phyloP scores from a whole-genome alignment of 2,329 filamentous ascomycete genomes.

The Trichoderma gracile region DNA sequence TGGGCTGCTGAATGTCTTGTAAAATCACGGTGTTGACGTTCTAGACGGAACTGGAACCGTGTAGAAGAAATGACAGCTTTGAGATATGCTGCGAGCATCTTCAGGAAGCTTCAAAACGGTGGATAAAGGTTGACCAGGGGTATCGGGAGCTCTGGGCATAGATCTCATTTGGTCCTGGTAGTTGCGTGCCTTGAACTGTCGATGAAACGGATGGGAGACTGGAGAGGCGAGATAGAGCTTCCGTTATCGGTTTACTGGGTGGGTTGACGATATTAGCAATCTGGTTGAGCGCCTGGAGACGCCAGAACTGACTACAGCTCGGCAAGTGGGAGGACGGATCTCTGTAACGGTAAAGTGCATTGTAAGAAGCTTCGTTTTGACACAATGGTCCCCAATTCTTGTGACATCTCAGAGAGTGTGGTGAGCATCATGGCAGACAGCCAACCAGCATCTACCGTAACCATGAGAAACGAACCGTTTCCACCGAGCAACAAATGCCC shows the following conservation, averaged over 20 bases:
- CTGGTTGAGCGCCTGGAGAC: not conserved
- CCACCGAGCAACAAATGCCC: too few relatives aligned
- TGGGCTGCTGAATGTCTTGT: not conserved
- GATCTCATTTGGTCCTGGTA: conserved; percentile 26
- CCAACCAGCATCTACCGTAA: not conserved
- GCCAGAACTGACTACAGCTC: not conserved
- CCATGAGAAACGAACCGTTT: too few relatives aligned
- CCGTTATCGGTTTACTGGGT: conserved; percentile 3
- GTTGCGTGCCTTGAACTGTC: conserved; percentile 1
- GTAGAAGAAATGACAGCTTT: too few relatives aligned
- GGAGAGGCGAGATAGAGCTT: conserved; percentile 8
- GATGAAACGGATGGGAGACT: not conserved
- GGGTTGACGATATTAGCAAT: not conserved
- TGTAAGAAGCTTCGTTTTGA: too few relatives aligned
- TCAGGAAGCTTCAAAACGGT: not conserved
- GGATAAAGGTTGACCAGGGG: not conserved
- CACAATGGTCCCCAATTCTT: too few relatives aligned
- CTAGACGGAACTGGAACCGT: too few relatives aligned
- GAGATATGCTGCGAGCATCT: too few relatives aligned
- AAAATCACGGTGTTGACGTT: not conserved
- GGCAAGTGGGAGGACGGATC: not conserved
- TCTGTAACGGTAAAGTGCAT: too few relatives aligned
- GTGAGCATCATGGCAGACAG: not conserved
- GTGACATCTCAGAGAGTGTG: not conserved
- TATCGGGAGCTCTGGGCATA: conserved; percentile 6